phyloP scores from a whole-genome alignment of 331 rosid genomes.

The Pyrus hybrid region DNA sequence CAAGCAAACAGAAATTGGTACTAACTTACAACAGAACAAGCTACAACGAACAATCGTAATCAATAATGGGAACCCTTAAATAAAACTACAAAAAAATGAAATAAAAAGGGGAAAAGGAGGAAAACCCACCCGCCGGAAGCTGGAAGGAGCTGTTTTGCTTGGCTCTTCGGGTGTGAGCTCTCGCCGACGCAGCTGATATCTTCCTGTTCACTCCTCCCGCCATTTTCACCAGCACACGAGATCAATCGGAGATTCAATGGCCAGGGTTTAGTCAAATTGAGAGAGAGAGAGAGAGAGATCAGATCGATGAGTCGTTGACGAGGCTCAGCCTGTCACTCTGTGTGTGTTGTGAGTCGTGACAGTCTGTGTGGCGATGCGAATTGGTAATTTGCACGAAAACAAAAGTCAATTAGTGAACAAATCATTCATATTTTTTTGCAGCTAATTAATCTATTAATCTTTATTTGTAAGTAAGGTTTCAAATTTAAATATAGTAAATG shows the following conservation, averaged over 20 bases:
- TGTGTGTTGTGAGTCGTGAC: not conserved
- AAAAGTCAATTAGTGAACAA: not conserved
- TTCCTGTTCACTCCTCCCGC: slow-evolving; percentile 53
- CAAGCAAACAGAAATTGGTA: not conserved
- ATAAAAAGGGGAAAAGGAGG: not conserved
- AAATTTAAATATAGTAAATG: too few relatives aligned
- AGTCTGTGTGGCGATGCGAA: not conserved
- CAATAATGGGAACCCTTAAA: not conserved
- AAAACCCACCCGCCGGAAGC: slow-evolving; percentile 49
- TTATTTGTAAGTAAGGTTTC: too few relatives aligned
- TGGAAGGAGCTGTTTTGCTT: slow-evolving; percentile 29
- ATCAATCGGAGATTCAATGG: not conserved
- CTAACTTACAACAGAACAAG: not conserved
- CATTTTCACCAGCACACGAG: slow-evolving; percentile 24
- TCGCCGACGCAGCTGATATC: slow-evolving; percentile 72
- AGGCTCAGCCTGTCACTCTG: too few relatives aligned
- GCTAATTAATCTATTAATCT: too few relatives aligned
- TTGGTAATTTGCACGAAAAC: not conserved
- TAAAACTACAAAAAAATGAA: not conserved
- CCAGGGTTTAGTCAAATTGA: too few relatives aligned
- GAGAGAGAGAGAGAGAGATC: too few relatives aligned
- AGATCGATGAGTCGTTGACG: too few relatives aligned
- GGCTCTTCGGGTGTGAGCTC: slow-evolving; percentile 67
- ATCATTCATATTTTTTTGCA: not conserved
- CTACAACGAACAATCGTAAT: not conserved